Conservation (phyloP, 108 stramenopile genomes). For the Thalassiosira profunda region DNA sequence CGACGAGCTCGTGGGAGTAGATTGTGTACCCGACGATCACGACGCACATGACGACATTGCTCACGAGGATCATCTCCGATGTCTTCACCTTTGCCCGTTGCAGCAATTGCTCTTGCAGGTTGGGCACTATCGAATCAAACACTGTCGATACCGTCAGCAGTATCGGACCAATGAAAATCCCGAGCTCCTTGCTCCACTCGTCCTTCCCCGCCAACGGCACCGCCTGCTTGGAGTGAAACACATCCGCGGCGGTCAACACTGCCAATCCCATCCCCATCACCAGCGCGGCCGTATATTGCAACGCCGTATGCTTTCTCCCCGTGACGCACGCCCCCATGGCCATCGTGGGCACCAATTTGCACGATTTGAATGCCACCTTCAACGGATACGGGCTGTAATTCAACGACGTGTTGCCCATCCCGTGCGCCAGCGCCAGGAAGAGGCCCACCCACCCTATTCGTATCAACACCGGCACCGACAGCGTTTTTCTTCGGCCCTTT, state of each 20-base stretch:
- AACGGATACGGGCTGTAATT: slow-evolving; percentile 37
- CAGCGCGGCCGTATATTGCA: slow-evolving; percentile 41
- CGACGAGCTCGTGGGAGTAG: slow-evolving; percentile 24
- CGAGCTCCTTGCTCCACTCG: background rate
- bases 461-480: background rate
- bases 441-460: slow-evolving; percentile 23
- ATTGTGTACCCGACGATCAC: slow-evolving; percentile 27
- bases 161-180: slow-evolving; percentile 23
- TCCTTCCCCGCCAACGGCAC: background rate
- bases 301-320: slow-evolving; percentile 21
- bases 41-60: slow-evolving; percentile 38
- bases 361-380: slow-evolving; percentile 57
- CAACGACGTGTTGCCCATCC: slow-evolving; percentile 35
- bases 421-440: slow-evolving; percentile 26
- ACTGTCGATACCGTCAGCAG: slow-evolving; percentile 29
- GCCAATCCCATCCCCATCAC: slow-evolving; percentile 49
- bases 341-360: slow-evolving; percentile 50
- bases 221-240: background rate
- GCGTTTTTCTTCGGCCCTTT: background rate
- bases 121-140: slow-evolving; percentile 41
- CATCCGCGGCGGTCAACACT: slow-evolving; percentile 35
- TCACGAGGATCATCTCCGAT: slow-evolving; percentile 35
- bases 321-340: slow-evolving; percentile 39
- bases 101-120: slow-evolving; percentile 46
- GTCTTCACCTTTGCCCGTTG: slow-evolving; percentile 32